Conservation (phyloP, 805 yeast genomes). For the Yamadazyma insecticola region DNA sequence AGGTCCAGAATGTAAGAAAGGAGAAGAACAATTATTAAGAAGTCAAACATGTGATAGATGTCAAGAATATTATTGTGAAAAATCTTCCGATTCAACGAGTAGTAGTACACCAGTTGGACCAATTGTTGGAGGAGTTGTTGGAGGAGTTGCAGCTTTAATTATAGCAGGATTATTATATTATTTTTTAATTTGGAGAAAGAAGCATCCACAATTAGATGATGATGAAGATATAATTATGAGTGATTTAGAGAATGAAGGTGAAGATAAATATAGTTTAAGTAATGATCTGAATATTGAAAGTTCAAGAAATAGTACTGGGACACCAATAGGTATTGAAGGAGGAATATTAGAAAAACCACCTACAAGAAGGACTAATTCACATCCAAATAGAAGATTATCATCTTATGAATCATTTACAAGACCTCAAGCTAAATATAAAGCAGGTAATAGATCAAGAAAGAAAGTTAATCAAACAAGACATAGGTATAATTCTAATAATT, state of each 20-base stretch:
- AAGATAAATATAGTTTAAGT: slow-evolving; percentile 14
- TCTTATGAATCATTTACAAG: slow-evolving; percentile 42
- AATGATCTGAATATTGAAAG: slow-evolving; percentile 11
- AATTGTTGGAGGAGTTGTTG: slow-evolving; percentile 40
- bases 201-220: slow-evolving; percentile 24
- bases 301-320: neutral
- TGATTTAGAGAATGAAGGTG: slow-evolving; percentile 14
- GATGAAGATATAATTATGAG: slow-evolving; percentile 20
- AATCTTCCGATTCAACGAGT: slow-evolving; percentile 4
- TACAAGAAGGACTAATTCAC: slow-evolving; percentile 3
- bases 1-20: slow-evolving; percentile 25
- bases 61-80: slow-evolving; percentile 20
- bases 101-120: slow-evolving; percentile 25
- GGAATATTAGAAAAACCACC: slow-evolving; percentile 3
- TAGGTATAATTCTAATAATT: too few species aligned
- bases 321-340: neutral
- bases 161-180: slow-evolving; percentile 24
- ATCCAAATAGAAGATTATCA: slow-evolving; percentile 23
- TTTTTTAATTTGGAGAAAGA: slow-evolving; percentile 27
- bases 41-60: slow-evolving; percentile 22
- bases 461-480: slow-evolving; percentile 14
- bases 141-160: slow-evolving; percentile 27
- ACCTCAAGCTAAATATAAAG: slow-evolving; percentile 22
- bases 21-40: slow-evolving; percentile 18
- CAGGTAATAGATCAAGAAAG: slow-evolving; percentile 12